phyloP scores from a whole-genome alignment of 345 rosid genomes.

The Garcia nutans region DNA sequence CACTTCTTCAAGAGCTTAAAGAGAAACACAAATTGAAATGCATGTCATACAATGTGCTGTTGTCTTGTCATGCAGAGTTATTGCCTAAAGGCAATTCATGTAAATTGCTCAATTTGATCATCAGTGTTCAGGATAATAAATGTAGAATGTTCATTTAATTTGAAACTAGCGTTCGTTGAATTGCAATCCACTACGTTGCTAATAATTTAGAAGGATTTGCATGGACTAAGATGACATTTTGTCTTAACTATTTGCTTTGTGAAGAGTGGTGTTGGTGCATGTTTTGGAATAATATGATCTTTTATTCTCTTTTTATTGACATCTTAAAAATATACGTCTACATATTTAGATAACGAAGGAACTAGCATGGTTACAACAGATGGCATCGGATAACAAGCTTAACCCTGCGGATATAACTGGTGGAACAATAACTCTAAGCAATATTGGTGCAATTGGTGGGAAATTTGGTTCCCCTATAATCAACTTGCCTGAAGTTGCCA shows the following conservation, averaged over 20 bases:
- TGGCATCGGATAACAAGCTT: constrained; percentile 68
- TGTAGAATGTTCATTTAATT: neutral
- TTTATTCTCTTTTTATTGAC: neutral
- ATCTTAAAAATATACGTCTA: neutral
- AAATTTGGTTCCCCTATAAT: constrained; percentile 84
- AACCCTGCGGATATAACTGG: constrained; percentile 68
- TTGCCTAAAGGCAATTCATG: neutral
- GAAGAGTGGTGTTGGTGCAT: neutral
- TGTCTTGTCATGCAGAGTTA: neutral
- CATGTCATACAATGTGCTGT: neutral
- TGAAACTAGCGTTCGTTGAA: neutral
- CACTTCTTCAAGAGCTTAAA: neutral
- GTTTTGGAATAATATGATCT: neutral
- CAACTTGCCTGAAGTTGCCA: constrained; percentile 89
- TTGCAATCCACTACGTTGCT: neutral
- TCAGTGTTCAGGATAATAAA: neutral
- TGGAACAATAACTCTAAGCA: constrained; percentile 89
- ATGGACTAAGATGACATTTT: neutral
- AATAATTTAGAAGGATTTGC: neutral
- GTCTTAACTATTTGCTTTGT: neutral
- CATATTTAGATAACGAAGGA: constrained; percentile 68
- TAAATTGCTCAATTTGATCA: neutral
- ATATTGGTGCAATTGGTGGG: constrained; percentile 92
- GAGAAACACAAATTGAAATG: neutral
- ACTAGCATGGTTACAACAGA: constrained; percentile 66